These are phyloP conservation scores for Trichoderma asperelloides DNA, from an alignment of 495 filamentous ascomycete genomes.

Conservation along the genomic window DNA sequence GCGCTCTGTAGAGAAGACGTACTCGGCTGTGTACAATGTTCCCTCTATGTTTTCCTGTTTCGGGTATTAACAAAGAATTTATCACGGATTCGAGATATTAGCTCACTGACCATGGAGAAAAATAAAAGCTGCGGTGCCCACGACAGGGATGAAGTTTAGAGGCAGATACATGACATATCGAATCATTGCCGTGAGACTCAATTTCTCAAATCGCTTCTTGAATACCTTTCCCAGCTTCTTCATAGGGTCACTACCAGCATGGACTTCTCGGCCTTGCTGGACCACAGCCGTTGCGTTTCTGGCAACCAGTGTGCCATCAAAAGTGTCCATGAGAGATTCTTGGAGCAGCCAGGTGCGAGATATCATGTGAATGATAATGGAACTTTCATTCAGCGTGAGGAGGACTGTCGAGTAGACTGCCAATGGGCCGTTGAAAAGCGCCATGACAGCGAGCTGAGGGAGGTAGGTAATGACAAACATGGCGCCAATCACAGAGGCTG, in stretches of 20 bases:
- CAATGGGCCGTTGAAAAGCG: conserved; percentile 79
- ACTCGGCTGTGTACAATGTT: conserved; percentile 28
- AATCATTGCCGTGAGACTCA: conserved; percentile 56
- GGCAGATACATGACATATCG: conserved; percentile 76
- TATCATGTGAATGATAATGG: conserved; percentile 65
- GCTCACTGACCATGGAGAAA: conserved; percentile 53
- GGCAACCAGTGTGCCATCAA: conserved; percentile 69
- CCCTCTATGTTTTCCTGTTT: not conserved
- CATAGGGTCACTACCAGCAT: conserved; percentile 50
- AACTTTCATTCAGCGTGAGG: conserved; percentile 73
- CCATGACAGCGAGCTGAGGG: conserved; percentile 71
- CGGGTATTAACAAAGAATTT: not conserved
- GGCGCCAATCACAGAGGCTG: conserved; percentile 52
- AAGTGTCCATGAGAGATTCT: conserved; percentile 78
- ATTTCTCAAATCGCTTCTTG: conserved; percentile 58
- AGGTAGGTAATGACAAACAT: conserved; percentile 90
- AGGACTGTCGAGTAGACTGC: conserved; percentile 68
- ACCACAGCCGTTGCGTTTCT: conserved; percentile 51
- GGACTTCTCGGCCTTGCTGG: conserved; percentile 61
- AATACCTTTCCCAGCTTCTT: conserved; percentile 63
- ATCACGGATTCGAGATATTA: not conserved
- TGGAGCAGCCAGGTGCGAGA: conserved; percentile 68
- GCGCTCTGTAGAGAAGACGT: conserved; percentile 1
- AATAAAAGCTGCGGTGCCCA: conserved; percentile 76
- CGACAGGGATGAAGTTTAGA: conserved; percentile 82